phyloP scores from a whole-genome alignment of 768 basidiomycete species.

The Lyophyllum decastes region DNA sequence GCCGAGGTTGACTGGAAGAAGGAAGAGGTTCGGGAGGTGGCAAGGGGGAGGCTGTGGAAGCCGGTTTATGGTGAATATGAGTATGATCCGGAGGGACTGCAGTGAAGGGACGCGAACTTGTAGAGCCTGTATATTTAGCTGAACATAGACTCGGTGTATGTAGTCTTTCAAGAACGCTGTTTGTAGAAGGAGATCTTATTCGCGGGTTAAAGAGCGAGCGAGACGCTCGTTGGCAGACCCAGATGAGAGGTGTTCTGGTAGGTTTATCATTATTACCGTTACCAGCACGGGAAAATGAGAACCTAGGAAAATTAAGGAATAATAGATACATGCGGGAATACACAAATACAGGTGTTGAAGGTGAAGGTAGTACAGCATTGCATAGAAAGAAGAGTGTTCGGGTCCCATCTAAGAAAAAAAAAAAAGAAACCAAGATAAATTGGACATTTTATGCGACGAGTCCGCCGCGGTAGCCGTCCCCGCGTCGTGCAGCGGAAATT shows the following conservation, averaged over 20 bases:
- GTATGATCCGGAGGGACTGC: conserved; percentile 55
- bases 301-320: background rate
- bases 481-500: conserved; percentile 57
- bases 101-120: background rate
- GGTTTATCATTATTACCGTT: background rate
- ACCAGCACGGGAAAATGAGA: background rate
- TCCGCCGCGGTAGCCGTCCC: conserved; percentile 65
- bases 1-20: conserved; percentile 60
- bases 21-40: conserved; percentile 54
- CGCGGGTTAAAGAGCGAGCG: no score
- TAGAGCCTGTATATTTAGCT: background rate
- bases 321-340: conserved; percentile 2
- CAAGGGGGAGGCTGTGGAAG: conserved; percentile 56
- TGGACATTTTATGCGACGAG: conserved; percentile 33
- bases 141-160: no score
- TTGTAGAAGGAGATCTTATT: no score
- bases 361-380: background rate
- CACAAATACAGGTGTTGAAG: background rate
- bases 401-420: background rate
- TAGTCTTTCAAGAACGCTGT: no score
- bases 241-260: no score
- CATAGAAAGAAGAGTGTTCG: background rate
- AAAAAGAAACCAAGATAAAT: background rate
- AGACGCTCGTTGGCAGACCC: no score
- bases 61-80: conserved; percentile 67